Base-by-base conservation (phyloP, 2,329 filamentous ascomycete species). In the Botrytis tulipae region DNA sequence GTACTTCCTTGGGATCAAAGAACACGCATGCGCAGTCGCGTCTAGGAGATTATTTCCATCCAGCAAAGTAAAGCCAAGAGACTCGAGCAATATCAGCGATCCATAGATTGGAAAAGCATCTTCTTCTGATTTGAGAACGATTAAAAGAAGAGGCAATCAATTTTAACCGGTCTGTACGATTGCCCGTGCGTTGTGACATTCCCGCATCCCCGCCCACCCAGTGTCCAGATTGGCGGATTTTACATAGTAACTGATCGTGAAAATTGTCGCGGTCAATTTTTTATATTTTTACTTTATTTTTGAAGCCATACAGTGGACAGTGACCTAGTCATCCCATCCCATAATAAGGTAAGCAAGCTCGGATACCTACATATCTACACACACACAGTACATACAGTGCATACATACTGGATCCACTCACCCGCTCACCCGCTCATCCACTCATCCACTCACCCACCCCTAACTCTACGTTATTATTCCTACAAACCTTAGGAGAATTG, bases 311-410 rank as follows among this genome's bases (percentile, higher is more conserved):
- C 40, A 61, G 40, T 37, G 62, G 57, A 48, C 46, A 48, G n/a
- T 57, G 51, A 57, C 40, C 51, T 51, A 60, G 62, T 69, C 71
- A 69, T 63, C 69, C 37, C 63, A 69, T 63, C 69, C 37, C 70
- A 75, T 70, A 71, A 76, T 74, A 72, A 76, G 75, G 76, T 57
- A 74, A 76, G 73, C 74, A 70, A 71, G 70, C 69, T 76, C 78
- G 78, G 78, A 74, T 77, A 67, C 74, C 70, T 79, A 76, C 78
- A 79, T 78, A 73, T 78, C 76, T 74, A 75, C 73, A 78, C 57
- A 29, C n/a, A 57, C n/a, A 29, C n/a, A 29, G n/a, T 29, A 9
- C 51, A 57, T 29, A 57, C n/a, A 32, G n/a, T 57, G n/a, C 61
- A 32, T 44, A n/a, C 62, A 72, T 37, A 40, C 61, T 29, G 59